phyloP scores from a whole-genome alignment of 2,329 filamentous ascomycete genomes.

The Sclerotinia glacialis region DNA sequence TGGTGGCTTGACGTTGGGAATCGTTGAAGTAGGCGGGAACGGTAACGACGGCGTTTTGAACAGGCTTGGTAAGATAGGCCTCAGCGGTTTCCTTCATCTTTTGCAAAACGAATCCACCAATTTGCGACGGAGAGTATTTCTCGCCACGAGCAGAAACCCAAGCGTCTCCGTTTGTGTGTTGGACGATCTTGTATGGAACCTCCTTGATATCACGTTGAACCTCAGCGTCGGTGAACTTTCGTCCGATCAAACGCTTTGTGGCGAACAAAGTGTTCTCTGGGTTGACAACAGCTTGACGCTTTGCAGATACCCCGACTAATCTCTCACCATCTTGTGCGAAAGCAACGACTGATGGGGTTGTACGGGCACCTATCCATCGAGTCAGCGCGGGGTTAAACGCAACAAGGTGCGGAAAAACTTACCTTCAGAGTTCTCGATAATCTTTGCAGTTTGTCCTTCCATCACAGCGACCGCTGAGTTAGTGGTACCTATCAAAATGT shows the following conservation, averaged over 20 bases:
- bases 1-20: slow-evolving; percentile 95
- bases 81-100: slow-evolving; percentile 99
- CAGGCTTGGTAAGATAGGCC: slow-evolving; percentile 80
- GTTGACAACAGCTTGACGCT: slow-evolving; percentile 97
- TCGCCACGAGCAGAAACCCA: slow-evolving; percentile 92
- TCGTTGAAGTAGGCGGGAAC: slow-evolving; percentile 99
- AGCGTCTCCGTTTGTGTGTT: slow-evolving; percentile 93
- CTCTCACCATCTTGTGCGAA: slow-evolving; percentile 95
- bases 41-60: slow-evolving; percentile 96
- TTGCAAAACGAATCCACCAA: slow-evolving; percentile 91
- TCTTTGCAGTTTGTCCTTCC: slow-evolving; percentile 93
- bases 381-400: neutral
- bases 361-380: slow-evolving; percentile 65
- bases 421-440: slow-evolving; percentile 98
- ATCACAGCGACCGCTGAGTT: slow-evolving; percentile 97
- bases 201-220: slow-evolving; percentile 96
- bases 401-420: slow-evolving; percentile 26
- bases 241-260: slow-evolving; percentile 97
- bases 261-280: slow-evolving; percentile 98
- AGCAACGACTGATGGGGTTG: slow-evolving; percentile 90
- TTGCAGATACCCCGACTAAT: slow-evolving; percentile 93
- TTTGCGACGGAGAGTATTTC: slow-evolving; percentile 97
- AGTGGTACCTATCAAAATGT: slow-evolving; percentile 64
- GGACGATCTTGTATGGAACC: slow-evolving; percentile 97
- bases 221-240: slow-evolving; percentile 91